Conservation (phyloP, 2,329 filamentous ascomycete species). For the Aspergillus aculeatus region DNA sequence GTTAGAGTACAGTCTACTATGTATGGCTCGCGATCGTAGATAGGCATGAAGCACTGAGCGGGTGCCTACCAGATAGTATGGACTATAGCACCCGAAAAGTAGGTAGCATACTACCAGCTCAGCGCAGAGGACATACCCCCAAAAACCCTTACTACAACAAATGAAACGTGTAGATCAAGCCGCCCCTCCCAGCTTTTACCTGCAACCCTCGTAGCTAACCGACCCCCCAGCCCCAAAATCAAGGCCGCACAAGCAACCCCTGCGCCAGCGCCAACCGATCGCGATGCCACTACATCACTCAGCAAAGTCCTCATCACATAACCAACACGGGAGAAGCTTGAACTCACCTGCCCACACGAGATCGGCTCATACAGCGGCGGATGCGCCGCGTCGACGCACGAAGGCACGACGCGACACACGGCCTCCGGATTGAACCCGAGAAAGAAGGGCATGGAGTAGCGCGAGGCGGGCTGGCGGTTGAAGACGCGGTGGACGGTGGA, state of each 20-base stretch:
- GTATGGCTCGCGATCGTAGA: too few relatives aligned
- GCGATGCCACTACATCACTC: constrained; percentile 22
- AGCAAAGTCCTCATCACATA: neutral
- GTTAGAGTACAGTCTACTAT: too few relatives aligned
- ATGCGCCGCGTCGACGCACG: constrained; percentile 47
- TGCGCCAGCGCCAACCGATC: constrained; percentile 20
- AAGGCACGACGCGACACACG: constrained; percentile 43
- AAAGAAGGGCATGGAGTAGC: constrained; percentile 59
- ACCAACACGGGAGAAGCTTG: too few relatives aligned
- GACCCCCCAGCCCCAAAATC: neutral
- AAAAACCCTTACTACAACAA: too few relatives aligned
- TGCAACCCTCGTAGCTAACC: too few relatives aligned
- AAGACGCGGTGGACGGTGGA: constrained; percentile 53
- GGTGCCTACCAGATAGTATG: too few relatives aligned
- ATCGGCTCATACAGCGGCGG: constrained; percentile 54
- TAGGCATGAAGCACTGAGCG: too few relatives aligned
- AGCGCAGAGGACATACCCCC: too few relatives aligned
- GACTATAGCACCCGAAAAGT: too few relatives aligned
- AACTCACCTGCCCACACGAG: constrained; percentile 46
- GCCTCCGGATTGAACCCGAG: constrained; percentile 56
- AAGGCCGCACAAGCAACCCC: neutral
- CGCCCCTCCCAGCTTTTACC: too few relatives aligned
- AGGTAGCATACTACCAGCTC: too few relatives aligned
- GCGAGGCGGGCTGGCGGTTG: constrained; percentile 32
- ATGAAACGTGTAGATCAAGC: too few relatives aligned